Evolutionary conservation across 768 basidiomycete species (phyloP).

Genomic region (Termitomyces sp.): DNA sequence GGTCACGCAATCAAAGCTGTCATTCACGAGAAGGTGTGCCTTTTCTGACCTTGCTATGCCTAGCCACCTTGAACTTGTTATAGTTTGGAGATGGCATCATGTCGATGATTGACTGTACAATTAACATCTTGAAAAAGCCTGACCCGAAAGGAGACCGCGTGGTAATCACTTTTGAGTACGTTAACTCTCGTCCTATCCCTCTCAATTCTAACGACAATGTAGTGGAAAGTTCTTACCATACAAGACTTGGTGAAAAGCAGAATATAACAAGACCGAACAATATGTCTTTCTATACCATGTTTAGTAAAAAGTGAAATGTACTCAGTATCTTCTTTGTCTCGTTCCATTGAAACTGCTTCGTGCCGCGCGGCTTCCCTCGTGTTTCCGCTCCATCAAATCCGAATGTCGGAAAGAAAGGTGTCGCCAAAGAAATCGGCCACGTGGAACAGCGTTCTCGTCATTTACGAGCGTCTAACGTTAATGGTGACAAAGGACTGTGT

Average conservation of each 20-base stretch:
- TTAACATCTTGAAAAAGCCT: slow-evolving; percentile 60
- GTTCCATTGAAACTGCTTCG: not conserved
- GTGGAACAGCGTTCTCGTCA: not conserved
- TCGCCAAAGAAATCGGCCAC: slow-evolving; percentile 2
- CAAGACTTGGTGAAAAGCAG: slow-evolving; percentile 48
- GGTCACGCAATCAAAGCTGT: slow-evolving; percentile 77
- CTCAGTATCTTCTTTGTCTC: not conserved
- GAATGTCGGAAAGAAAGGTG: not conserved
- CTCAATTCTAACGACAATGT: slow-evolving; percentile 7
- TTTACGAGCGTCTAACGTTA: not conserved
- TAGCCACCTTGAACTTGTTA: not conserved
- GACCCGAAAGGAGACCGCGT: slow-evolving; percentile 80
- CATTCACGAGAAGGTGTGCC: slow-evolving; percentile 66
- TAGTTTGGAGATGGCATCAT: slow-evolving; percentile 86
- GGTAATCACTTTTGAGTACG: slow-evolving; percentile 75
- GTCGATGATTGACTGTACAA: slow-evolving; percentile 83
- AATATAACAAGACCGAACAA: not conserved
- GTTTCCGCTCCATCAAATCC: not conserved
- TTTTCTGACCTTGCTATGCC: not conserved
- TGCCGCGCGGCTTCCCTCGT: not conserved
- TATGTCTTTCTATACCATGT: not conserved
- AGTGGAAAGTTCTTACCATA: slow-evolving; percentile 81
- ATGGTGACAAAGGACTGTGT: slow-evolving; percentile 5
- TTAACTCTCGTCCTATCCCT: slow-evolving; percentile 5
- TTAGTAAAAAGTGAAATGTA: not conserved